A percentile compares a stretch with the other conserved stretches of the same genome.
Conservation (phyloP, 495 filamentous ascomycete genomes). For the Wilcoxina mikolae region DNA sequence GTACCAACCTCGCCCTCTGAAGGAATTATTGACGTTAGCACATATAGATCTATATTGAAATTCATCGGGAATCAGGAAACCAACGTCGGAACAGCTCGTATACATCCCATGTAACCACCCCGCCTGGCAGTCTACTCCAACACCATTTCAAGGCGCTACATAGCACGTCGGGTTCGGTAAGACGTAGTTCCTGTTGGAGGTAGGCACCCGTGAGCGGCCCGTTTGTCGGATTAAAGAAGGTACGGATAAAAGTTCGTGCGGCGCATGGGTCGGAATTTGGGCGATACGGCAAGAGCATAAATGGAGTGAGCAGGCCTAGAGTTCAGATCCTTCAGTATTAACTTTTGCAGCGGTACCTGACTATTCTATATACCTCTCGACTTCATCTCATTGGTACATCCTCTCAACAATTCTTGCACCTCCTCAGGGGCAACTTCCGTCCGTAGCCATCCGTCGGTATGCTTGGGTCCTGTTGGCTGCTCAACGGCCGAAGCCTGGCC, state of each 20-base stretch:
- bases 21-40: not conserved
- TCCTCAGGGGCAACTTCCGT: constrained; percentile 79
- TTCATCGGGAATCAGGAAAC: constrained; percentile 35
- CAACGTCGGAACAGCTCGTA: constrained; percentile 90
- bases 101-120: constrained; percentile 90
- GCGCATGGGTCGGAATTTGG: constrained; percentile 82
- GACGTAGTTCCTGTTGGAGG: constrained; percentile 71
- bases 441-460: constrained; percentile 75
- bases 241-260: constrained; percentile 79
- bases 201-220: constrained; percentile 45
- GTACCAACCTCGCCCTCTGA: constrained; percentile 3
- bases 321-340: not conserved
- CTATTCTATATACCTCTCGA: constrained; percentile 52
- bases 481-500: constrained; percentile 30
- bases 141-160: constrained; percentile 97
- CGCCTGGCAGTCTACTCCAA: constrained; percentile 84
- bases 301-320: constrained; percentile 46
- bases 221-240: constrained; percentile 58
- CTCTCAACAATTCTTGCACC: constrained; percentile 68
- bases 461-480: constrained; percentile 50
- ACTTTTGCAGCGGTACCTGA: not conserved
- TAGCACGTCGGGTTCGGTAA: constrained; percentile 91
- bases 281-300: constrained; percentile 89
- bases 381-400: constrained; percentile 83
- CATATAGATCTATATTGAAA: not conserved